Conservation (phyloP, 352 stramenopile genomes). For the Pythium dissimile region DNA sequence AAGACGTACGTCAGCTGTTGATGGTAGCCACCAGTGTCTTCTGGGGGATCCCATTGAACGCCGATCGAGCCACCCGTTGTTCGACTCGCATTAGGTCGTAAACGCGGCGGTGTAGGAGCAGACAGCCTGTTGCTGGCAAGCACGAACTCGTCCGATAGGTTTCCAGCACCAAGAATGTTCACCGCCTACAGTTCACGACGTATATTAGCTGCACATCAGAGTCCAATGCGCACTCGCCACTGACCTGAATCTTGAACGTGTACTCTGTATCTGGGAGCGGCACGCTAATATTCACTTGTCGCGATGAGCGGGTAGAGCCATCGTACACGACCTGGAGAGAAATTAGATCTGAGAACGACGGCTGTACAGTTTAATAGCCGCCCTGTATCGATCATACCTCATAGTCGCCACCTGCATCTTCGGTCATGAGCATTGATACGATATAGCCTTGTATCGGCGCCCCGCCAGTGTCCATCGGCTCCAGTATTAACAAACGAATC, state of each 20-base stretch:
- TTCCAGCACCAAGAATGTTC: conserved; percentile 37
- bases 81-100: conserved; percentile 10
- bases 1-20: conserved; percentile 6
- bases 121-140: conserved; percentile 38
- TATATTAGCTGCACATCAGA: too few species aligned
- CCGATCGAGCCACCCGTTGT: conserved; percentile 37
- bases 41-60: conserved; percentile 29
- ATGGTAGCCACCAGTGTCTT: conserved; percentile 30
- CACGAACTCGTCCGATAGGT: conserved; percentile 25
- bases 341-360: too few species aligned
- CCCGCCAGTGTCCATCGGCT: conserved; percentile 41
- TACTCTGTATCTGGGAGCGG: conserved; percentile 33
- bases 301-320: conserved; percentile 16
- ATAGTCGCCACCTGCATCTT: background rate
- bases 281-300: conserved; percentile 35
- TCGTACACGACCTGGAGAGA: conserved; percentile 29
- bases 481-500: conserved; percentile 27
- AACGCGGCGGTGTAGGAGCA: conserved; percentile 34
- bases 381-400: background rate
- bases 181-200: conserved; percentile 32
- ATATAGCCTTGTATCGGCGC: conserved; percentile 33
- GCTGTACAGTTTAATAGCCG: too few species aligned
- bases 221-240: too few species aligned
- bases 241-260: conserved; percentile 24
- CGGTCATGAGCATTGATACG: conserved; percentile 19